Base-by-base conservation (phyloP, 768 basidiomycete genomes). In the Kwoniella dendrophila region DNA sequence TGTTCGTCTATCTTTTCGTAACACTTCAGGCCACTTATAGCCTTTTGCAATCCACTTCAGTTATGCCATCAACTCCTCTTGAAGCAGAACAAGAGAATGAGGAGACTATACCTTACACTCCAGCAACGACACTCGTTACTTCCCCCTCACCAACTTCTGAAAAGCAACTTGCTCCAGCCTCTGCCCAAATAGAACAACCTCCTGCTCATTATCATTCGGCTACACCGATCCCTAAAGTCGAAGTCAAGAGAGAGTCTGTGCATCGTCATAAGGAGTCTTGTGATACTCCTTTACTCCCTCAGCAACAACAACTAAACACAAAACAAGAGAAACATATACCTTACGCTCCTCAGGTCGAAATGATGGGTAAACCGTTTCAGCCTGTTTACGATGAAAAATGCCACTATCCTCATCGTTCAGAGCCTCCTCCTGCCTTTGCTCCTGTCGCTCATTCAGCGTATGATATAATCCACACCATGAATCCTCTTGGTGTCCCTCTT, bases 111-210 rank as follows among this genome's bases (percentile, higher is more conserved):
- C 16, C 34, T 36, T 36, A 36, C 34, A 36, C 34, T 36, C 34
- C 53, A 26, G 53, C 53, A 2, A 55, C 53, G 24, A 55, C 53
- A 11, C 18, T 55, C 26, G 53, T 55, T 30, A 30, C 27, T 12
- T 55, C 53, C 5, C 41, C 53, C 27, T 55, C 38, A 10, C 32
- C 53, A 18, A 30, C 27, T 22, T 44, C 41, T 14, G 12, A 30
- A n/a, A 6, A 10, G 41, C 41, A 14, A 6, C 8, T 6, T 20
- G 8, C 7, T 43, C 12, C 12, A 20, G 11, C 6, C n/a, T n/a
- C 7, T n/a, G 41, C 12, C 20, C 41, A 20, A 8, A 6, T 43
- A 6, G n/a, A 8, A n/a, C n/a, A 6, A 43, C 41, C 18, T 43
- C 41, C n/a, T n/a, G n/a, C n/a, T n/a, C n/a, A n/a, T n/a, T n/a